Evolutionary conservation across 495 filamentous ascomycete genomes (phyloP).

Genomic region (Penicillium odoratum): DNA sequence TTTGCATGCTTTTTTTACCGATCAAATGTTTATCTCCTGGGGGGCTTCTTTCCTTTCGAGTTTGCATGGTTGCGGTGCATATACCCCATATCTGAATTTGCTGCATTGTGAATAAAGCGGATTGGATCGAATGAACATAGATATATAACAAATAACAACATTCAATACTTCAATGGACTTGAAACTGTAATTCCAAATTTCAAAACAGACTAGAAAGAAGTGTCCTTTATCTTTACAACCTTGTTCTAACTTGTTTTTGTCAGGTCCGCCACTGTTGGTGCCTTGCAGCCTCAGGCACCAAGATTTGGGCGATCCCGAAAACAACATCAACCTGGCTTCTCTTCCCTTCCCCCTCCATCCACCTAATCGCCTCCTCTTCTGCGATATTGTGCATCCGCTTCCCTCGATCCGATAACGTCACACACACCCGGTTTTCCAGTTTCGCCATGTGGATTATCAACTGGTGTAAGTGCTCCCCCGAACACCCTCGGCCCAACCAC

Average conservation of each 20-base stretch:
- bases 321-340: conserved; percentile 43
- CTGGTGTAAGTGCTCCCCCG: conserved; percentile 75
- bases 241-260: conserved; percentile 4
- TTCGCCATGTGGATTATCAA: conserved; percentile 88
- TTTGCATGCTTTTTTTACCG: conserved; percentile 23
- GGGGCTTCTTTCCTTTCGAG: conserved; percentile 29
- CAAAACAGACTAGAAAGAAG: not conserved
- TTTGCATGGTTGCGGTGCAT: conserved; percentile 41
- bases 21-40: conserved; percentile 11
- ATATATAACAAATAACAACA: conserved; percentile 10
- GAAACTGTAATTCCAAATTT: not conserved
- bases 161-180: not conserved
- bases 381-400: conserved; percentile 6
- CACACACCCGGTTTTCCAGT: conserved; percentile 8
- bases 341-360: conserved; percentile 28
- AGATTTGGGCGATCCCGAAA: conserved; percentile 25
- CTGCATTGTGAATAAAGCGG: conserved; percentile 34
- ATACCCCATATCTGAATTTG: conserved; percentile 43
- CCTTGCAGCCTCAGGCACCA: conserved; percentile 26
- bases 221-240: not conserved
- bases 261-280: conserved; percentile 19
- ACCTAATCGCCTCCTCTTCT: conserved; percentile 13
- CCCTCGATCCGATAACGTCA: conserved; percentile 5
- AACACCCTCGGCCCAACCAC: conserved; percentile 17
- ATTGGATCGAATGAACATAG: conserved; percentile 6